These are phyloP conservation scores for Alternaria sp. DNA, from an alignment of 2,329 filamentous ascomycete genomes.

Conservation along the genomic window DNA sequence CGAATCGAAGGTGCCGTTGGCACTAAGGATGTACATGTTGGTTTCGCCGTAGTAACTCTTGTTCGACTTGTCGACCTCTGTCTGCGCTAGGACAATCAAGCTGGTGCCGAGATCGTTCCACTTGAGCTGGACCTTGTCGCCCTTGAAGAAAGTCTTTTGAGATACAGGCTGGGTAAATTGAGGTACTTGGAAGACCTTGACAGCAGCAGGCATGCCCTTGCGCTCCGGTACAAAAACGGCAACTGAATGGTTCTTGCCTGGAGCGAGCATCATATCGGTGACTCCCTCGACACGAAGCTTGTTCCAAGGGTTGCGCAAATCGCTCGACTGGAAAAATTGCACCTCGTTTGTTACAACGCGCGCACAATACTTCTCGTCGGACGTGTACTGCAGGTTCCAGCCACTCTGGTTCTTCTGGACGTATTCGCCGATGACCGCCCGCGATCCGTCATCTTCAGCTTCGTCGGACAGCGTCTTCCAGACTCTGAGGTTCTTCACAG, in stretches of 20 bases:
- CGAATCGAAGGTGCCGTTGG: conserved; percentile 91
- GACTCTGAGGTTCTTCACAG: conserved; percentile 95
- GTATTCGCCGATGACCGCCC: conserved; percentile 80
- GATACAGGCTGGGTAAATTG: conserved; percentile 84
- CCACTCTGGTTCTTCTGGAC: conserved; percentile 95
- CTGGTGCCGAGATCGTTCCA: conserved; percentile 95
- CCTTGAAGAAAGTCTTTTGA: conserved; percentile 99
- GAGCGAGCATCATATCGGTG: conserved; percentile 86
- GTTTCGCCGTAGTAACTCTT: conserved; percentile 99
- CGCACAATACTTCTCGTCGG: conserved; percentile 92
- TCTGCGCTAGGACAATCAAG: conserved; percentile 93
- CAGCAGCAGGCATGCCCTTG: conserved; percentile 93
- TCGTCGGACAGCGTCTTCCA: conserved; percentile 83
- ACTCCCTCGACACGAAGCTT: conserved; percentile 94
- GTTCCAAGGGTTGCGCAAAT: conserved; percentile 90
- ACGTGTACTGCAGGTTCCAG: conserved; percentile 97
- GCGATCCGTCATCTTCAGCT: conserved; percentile 69
- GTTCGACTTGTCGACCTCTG: conserved; percentile 96
- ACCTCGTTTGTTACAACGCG: conserved; percentile 96
- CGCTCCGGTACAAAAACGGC: conserved; percentile 95
- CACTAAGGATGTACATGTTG: conserved; percentile 92
- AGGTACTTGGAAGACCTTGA: conserved; percentile 94
- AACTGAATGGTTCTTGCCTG: conserved; percentile 88
- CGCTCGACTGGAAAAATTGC: conserved; percentile 91
- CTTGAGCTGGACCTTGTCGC: conserved; percentile 97